Evolutionary conservation across 1,139 yeast species (phyloP).

Genomic region (Diutina catenulata): DNA sequence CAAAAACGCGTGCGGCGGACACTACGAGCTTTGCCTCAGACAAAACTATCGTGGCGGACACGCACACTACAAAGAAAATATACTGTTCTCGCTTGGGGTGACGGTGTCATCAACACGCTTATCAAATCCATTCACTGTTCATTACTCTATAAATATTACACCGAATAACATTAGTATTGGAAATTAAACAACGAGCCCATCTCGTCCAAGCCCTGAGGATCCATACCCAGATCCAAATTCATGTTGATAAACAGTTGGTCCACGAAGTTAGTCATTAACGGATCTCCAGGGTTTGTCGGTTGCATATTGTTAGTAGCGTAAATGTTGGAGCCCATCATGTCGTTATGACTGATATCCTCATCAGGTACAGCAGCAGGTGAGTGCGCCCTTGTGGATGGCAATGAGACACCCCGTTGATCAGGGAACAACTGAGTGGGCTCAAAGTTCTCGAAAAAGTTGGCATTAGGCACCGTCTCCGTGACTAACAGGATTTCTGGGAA

Average conservation of each 20-base stretch:
- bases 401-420: background rate
- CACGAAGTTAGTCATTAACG: conserved; percentile 22
- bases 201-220: background rate
- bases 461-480: conserved; percentile 31
- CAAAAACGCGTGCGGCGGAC: no score
- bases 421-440: conserved; percentile 42
- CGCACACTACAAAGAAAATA: no score
- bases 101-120: no score
- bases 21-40: no score
- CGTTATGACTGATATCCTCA: no score
- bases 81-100: no score
- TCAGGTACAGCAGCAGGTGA: background rate
- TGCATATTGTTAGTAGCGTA: background rate
- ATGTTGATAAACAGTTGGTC: conserved; percentile 33
- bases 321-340: background rate
- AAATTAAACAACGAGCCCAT: conserved; percentile 2
- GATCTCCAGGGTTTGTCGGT: background rate
- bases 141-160: no score
- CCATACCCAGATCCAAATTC: conserved; percentile 21
- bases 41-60: no score
- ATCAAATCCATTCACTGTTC: no score
- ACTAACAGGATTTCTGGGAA: conserved; percentile 38
- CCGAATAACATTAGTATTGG: conserved; percentile 1
- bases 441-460: conserved; percentile 33
- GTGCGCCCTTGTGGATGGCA: background rate